A percentile compares a stretch with the other conserved stretches of the same genome.
Evolutionary conservation across 2,329 filamentous ascomycete genomes (phyloP).

Genomic region (Ascochyta clinopodiicola): DNA sequence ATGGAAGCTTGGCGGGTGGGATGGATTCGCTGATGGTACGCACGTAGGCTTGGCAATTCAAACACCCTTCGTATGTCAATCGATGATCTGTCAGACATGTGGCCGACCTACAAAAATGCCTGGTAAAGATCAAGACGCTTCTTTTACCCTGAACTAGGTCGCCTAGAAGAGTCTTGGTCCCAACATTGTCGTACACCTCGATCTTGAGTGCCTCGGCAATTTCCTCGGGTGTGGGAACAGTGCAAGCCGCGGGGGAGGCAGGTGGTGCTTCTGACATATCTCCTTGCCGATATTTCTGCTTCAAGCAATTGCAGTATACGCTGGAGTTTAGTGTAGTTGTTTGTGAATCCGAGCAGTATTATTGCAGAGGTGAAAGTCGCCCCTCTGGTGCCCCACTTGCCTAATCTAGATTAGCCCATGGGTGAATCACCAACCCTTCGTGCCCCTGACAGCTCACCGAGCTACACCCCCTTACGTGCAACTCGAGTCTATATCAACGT

Average conservation of each 20-base stretch:
- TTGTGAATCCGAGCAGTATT: too few species aligned
- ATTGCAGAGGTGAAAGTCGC: too few species aligned
- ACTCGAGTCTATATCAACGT: too few species aligned
- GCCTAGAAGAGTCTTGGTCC: constrained; percentile 20
- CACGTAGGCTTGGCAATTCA: constrained; percentile 36
- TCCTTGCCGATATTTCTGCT: neutral
- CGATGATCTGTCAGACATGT: neutral
- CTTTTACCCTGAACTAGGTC: constrained; percentile 24
- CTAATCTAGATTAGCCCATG: too few species aligned
- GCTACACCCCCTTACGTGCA: too few species aligned
- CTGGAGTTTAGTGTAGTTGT: too few species aligned
- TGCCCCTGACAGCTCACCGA: too few species aligned
- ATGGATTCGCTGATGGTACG: constrained; percentile 26
- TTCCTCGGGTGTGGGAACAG: constrained; percentile 4
- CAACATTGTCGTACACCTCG: constrained; percentile 27
- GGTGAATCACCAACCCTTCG: too few species aligned
- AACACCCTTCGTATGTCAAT: constrained; percentile 22
- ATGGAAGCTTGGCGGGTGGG: constrained; percentile 26
- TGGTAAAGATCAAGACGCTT: constrained; percentile 27
- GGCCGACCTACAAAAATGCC: constrained; percentile 28
- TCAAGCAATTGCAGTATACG: neutral
- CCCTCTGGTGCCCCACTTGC: too few species aligned
- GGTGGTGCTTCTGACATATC: neutral
- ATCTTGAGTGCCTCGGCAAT: constrained; percentile 21
- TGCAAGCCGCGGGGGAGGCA: neutral